A percentile compares a stretch with the other conserved stretches of the same genome.
phyloP scores from a whole-genome alignment of 176 grass and related monocot species.

The Bolboschoenus planiculmis region DNA sequence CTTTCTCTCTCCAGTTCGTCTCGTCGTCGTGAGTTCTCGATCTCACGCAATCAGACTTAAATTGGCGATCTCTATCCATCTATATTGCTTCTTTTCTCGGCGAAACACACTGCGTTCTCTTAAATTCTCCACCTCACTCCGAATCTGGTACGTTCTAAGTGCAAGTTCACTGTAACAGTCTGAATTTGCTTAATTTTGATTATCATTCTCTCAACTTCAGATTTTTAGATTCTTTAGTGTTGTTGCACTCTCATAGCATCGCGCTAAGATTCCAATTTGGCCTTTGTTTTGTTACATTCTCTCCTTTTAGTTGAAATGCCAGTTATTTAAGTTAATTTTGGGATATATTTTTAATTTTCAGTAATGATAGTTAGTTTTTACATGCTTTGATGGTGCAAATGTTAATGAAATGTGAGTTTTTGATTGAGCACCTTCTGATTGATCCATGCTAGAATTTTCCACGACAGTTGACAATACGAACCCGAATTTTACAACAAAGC shows the following conservation, averaged over 20 bases:
- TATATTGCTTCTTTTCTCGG: not conserved
- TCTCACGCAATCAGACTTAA: too few species aligned
- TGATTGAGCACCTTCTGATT: not conserved
- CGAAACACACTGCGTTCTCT: not conserved
- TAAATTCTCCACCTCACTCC: not conserved
- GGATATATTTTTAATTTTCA: too few species aligned
- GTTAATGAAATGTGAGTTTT: not conserved
- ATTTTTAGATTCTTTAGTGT: not conserved
- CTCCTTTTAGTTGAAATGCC: too few species aligned
- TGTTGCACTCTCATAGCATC: not conserved
- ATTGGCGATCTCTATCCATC: not conserved
- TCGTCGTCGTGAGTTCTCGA: not conserved
- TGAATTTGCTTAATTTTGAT: not conserved
- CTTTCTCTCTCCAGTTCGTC: not conserved
- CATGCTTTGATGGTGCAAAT: not conserved
- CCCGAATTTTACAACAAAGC: too few species aligned
- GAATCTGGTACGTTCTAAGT: not conserved
- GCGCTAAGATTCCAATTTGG: too few species aligned
- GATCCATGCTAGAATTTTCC: not conserved
- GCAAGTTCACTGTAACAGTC: not conserved
- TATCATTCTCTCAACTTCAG: not conserved
- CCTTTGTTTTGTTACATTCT: too few species aligned
- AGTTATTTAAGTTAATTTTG: too few species aligned
- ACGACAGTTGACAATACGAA: not conserved
- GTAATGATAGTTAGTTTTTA: too few species aligned